Evolutionary conservation across 805 yeast genomes (phyloP).

Genomic region (Candida berthetii): DNA sequence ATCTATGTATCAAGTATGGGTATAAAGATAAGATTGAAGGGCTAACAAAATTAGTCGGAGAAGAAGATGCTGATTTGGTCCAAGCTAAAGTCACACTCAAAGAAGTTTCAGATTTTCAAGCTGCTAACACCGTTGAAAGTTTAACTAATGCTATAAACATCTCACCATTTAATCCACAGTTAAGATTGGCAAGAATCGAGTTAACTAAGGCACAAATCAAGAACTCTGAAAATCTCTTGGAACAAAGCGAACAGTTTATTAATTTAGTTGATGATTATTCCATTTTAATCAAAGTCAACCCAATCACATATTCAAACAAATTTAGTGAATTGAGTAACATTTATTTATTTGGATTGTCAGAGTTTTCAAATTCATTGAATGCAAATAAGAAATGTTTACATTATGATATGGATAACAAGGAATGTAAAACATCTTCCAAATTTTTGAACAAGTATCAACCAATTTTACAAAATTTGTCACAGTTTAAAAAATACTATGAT

Average conservation of each 20-base stretch:
- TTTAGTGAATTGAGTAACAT: slow-evolving; percentile 26
- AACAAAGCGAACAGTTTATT: slow-evolving; percentile 10
- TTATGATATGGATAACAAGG: slow-evolving; percentile 64
- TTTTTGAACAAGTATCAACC: slow-evolving; percentile 38
- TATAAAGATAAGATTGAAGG: slow-evolving; percentile 29
- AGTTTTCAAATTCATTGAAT: slow-evolving; percentile 44
- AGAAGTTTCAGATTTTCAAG: slow-evolving; percentile 13
- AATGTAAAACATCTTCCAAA: slow-evolving; percentile 53
- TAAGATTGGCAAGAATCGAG: slow-evolving; percentile 25
- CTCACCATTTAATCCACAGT: slow-evolving; percentile 36
- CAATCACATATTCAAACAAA: slow-evolving; percentile 21
- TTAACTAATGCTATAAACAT: slow-evolving; percentile 27
- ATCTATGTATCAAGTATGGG: slow-evolving; percentile 49
- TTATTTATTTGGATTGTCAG: slow-evolving; percentile 44
- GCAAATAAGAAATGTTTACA: slow-evolving; percentile 64
- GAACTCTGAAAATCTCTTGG: slow-evolving; percentile 10
- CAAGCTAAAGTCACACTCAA: slow-evolving; percentile 13
- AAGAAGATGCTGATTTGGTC: slow-evolving; percentile 9
- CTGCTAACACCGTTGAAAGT: slow-evolving; percentile 22
- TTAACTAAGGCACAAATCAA: slow-evolving; percentile 19
- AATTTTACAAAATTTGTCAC: slow-evolving; percentile 25
- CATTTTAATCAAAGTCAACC: slow-evolving; percentile 18
- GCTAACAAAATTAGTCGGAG: not conserved
- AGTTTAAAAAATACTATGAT: slow-evolving; percentile 38
- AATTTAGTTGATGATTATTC: slow-evolving; percentile 19